Percentiles rank a stretch among this genome's conserved stretches.
Conservation (phyloP, 257 asterid genomes). For the Marsdenia floribunda region DNA sequence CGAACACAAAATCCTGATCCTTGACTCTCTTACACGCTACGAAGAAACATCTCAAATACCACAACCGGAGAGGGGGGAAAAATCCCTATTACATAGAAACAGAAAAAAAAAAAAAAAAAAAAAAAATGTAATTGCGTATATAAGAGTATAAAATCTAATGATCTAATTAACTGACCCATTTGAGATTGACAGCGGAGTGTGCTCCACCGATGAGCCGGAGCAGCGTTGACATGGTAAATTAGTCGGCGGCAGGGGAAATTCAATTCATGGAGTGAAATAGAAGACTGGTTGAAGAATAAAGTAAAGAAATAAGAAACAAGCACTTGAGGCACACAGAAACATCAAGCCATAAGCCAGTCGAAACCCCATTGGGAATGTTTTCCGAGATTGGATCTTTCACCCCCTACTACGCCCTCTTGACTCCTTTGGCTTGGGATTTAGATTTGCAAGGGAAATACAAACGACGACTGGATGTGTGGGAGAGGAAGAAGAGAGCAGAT, state of each 20-base stretch:
- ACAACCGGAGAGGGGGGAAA: not conserved
- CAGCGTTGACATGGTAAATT: not conserved
- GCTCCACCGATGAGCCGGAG: conserved; percentile 8
- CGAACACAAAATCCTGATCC: not conserved
- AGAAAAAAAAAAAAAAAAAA: not conserved
- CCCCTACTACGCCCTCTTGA: not conserved
- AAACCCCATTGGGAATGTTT: conserved; percentile 25
- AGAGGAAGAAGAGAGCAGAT: not conserved
- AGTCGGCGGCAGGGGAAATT: not conserved
- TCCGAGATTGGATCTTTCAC: not conserved
- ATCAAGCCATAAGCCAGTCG: conserved; percentile 43
- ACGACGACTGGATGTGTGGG: not conserved
- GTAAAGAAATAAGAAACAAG: conserved; percentile 48
- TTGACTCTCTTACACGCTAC: too few species aligned
- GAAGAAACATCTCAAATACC: not conserved
- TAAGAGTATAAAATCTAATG: too few species aligned
- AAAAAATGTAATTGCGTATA: not conserved
- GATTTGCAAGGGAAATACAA: not conserved
- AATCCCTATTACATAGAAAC: too few species aligned
- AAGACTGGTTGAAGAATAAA: conserved; percentile 52
- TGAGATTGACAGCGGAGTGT: not conserved
- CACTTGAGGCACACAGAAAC: conserved; percentile 41
- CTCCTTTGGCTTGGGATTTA: not conserved
- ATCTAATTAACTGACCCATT: not conserved
- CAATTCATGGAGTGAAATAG: conserved; percentile 37